These are phyloP conservation scores for Citrus sp. DNA, from an alignment of 345 rosid species.

Conservation along the genomic window DNA sequence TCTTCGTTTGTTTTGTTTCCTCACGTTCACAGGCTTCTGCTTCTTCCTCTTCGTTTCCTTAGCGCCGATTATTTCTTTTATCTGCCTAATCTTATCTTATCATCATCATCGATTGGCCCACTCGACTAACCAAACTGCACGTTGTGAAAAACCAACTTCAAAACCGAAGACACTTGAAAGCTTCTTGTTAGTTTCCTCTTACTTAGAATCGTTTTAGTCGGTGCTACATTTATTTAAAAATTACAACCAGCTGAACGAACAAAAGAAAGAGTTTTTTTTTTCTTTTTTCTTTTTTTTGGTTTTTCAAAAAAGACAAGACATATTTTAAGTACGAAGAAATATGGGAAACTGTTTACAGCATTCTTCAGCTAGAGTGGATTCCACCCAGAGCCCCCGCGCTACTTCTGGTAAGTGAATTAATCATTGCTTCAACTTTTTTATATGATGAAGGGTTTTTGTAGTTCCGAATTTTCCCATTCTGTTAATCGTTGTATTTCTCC, in stretches of 20 bases:
- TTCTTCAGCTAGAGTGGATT: constrained; percentile 66
- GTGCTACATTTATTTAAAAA: not conserved
- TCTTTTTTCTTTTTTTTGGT: not conserved
- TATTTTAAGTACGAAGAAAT: not conserved
- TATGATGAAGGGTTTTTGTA: not conserved
- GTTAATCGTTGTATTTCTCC: not conserved
- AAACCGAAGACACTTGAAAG: not conserved
- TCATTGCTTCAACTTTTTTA: not conserved
- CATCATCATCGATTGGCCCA: not conserved
- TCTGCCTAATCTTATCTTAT: not conserved
- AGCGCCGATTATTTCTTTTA: not conserved
- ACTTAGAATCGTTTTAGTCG: not conserved
- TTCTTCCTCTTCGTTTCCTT: not conserved
- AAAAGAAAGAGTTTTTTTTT: not conserved
- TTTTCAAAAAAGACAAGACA: too few relatives aligned
- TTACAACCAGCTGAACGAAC: not conserved
- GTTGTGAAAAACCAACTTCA: not conserved
- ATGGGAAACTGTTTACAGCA: constrained; percentile 74
- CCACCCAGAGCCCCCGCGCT: constrained; percentile 45
- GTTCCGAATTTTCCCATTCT: not conserved
- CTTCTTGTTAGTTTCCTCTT: not conserved
- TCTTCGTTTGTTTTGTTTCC: not conserved
- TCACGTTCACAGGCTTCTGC: constrained; percentile 15
- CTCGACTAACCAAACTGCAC: not conserved
- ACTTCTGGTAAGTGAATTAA: constrained; percentile 46